Evolutionary conservation across 345 rosid species (phyloP), one percentile per base, ranked within the genome.

Genomic region (Durio zibethinus): DNA sequence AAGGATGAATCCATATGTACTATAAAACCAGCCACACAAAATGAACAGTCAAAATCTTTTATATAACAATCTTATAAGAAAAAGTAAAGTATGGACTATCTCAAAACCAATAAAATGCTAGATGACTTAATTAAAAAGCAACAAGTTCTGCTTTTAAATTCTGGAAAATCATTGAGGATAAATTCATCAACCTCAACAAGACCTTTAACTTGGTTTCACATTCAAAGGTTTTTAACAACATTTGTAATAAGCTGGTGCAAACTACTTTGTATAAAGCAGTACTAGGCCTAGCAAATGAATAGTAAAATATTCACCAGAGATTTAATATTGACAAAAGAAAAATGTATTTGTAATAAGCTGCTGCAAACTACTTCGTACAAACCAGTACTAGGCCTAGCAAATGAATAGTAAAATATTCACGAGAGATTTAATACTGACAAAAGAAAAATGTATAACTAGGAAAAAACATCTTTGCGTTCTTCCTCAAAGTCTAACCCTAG

Each of bases 1-100:
- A 73, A 93, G 99, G 82, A 93, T 91, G 89, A 96, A 96, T 25
- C 99, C 98, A 81, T 90, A 93, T 59, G 98, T 93, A 73, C 98
- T 96, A 84, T 83, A 89, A 76, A 75, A 78, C 66, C 47, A 62
- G 76, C 80, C 73, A 78, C 48, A 9, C 43, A 2, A 48, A 57
- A 56, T 12, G 59, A 64, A 76, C 38, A 21, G 54, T 76, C 67
- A 66, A 15, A 65, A 56, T 40, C 21, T 31, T 66, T 78, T 16
- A 45, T 7, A 36, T 29, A 5, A 64, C 74, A 67, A 77, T 15
- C 40, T 23, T 40, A 27, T 68, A 50, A 25, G 36, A 53, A 0
- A 33, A 35, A 36, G 40, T 63, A 21, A 21, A 76, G 63, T 57
- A 36, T 52, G 36, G 57, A 20, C 23, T 31, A 7, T 47, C 47